phyloP scores from a whole-genome alignment of 2,329 filamentous ascomycete genomes.

The Exophiala sp. region DNA sequence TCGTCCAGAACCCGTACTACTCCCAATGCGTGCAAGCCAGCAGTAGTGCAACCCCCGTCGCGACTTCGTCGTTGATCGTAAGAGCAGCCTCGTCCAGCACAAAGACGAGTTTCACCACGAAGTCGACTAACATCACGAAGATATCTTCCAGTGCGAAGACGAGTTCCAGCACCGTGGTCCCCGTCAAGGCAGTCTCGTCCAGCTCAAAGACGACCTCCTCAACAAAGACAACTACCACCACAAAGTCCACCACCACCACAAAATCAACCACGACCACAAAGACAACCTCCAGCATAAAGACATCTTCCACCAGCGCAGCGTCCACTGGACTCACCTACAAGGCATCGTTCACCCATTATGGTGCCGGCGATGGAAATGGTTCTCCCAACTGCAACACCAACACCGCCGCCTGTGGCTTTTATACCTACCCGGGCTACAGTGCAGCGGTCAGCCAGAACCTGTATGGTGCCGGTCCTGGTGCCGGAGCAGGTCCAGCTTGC shows the following conservation, averaged over 20 bases:
- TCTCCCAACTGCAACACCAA: slow-evolving; percentile 36
- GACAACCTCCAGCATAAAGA: slow-evolving; percentile 7
- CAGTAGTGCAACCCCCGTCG: neutral
- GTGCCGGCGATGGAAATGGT: slow-evolving; percentile 33
- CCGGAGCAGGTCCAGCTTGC: slow-evolving; percentile 39
- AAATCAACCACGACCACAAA: neutral
- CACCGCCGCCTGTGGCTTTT: slow-evolving; percentile 37
- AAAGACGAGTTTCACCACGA: neutral
- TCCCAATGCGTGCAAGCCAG: slow-evolving; percentile 35
- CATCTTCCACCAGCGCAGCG: slow-evolving; percentile 10
- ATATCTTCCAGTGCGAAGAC: too few species aligned
- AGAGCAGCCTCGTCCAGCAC: neutral
- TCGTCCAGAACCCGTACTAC: slow-evolving; percentile 35
- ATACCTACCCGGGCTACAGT: slow-evolving; percentile 34
- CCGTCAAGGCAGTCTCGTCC: neutral
- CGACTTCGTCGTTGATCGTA: neutral
- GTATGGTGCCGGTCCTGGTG: slow-evolving; percentile 37
- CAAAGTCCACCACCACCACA: neutral
- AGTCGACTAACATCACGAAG: too few species aligned
- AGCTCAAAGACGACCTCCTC: neutral
- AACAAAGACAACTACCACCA: neutral
- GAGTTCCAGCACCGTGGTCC: neutral
- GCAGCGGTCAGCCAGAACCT: slow-evolving; percentile 39
- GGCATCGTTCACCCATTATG: slow-evolving; percentile 37
- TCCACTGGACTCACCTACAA: slow-evolving; percentile 23